Conservation (phyloP, 2,329 filamentous ascomycete species). For the Albifimbria verrucaria region DNA sequence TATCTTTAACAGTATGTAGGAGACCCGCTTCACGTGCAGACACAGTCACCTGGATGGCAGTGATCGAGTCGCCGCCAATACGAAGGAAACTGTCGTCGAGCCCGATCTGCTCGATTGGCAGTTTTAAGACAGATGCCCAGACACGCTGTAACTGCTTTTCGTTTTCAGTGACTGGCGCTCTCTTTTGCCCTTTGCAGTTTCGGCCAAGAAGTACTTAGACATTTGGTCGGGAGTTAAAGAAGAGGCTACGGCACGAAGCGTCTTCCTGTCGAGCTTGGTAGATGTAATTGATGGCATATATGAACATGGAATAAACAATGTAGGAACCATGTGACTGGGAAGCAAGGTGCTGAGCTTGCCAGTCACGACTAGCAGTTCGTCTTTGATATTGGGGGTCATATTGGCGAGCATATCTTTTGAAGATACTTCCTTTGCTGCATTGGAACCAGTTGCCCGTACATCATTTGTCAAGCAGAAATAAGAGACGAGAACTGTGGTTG, state of each 20-base stretch:
- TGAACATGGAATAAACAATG: slow-evolving; percentile 7
- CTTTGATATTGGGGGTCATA: no score
- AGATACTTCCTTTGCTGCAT: slow-evolving; percentile 1
- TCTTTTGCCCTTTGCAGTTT: not conserved
- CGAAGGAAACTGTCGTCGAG: slow-evolving; percentile 9
- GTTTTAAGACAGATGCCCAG: slow-evolving; percentile 12
- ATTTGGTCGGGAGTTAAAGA: slow-evolving; percentile 6
- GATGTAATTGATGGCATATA: slow-evolving; percentile 14
- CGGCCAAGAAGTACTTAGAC: not conserved
- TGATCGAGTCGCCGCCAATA: slow-evolving; percentile 11
- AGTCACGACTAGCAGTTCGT: no score
- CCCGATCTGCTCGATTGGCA: slow-evolving; percentile 7
- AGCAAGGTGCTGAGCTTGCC: slow-evolving; percentile 11
- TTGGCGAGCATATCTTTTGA: no score
- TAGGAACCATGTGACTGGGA: slow-evolving; percentile 13
- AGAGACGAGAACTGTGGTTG: slow-evolving; percentile 38
- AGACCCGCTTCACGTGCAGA: slow-evolving; percentile 2
- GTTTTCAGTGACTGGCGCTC: not conserved
- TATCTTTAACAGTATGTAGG: slow-evolving; percentile 7
- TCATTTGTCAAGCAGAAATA: slow-evolving; percentile 23
- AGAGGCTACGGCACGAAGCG: not conserved
- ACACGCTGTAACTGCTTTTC: slow-evolving; percentile 8
- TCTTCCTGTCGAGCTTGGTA: slow-evolving; percentile 13
- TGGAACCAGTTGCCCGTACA: not conserved
- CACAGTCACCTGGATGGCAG: slow-evolving; percentile 10